Evolutionary conservation across 2,329 filamentous ascomycete species (phyloP), one percentile per base, ranked within the genome.

Genomic region (Xylariaceae sp.): DNA sequence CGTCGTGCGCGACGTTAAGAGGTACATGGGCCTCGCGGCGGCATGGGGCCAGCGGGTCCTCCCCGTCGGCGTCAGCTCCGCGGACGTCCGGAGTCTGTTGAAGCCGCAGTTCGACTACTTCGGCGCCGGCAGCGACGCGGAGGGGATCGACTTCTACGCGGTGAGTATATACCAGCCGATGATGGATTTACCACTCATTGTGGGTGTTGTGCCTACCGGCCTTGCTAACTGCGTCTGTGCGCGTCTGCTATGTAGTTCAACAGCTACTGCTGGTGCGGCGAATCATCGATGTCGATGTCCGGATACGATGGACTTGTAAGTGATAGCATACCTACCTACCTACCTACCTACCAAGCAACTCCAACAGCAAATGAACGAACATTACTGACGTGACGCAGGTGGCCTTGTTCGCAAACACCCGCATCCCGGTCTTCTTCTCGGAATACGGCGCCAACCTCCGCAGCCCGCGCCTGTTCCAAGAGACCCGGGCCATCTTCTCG

Each of bases 391-490:
- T 7, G 43, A 14, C 32, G 9, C 47, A 60, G 60, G 44, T 54
- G 18, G 9, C 46, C 2, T 16, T 32, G 2, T 67, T 65, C 48
- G 18, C 37, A 2, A 1, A 52, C 0, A 20, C 55, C 1, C 62
- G 45, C 19, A 43, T 66, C 2, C 65, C 84, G 1, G 77, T 86
- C 48, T 87, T 86, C 75, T 84, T 85, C 73, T 84, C 81, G 45
- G 82, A 86, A 62, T 79, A 76, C 63, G 84, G 84, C 42, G 84
- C 80, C 73, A 85, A 85, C 65, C 67, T 75, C 40, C 74, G 76
- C 9, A 56, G 64, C 14, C 79, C 81, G 7, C 81, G 84, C 58
- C 67, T 78, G 23, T 87, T 86, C 67, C 76, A 81, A 48, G 85
- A 87, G 67, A 82, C 86, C 2, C 74, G 72, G 14, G 76, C 80